Evolutionary conservation across 805 yeast species (phyloP).

Genomic region (Suhomyces pyralidae): DNA sequence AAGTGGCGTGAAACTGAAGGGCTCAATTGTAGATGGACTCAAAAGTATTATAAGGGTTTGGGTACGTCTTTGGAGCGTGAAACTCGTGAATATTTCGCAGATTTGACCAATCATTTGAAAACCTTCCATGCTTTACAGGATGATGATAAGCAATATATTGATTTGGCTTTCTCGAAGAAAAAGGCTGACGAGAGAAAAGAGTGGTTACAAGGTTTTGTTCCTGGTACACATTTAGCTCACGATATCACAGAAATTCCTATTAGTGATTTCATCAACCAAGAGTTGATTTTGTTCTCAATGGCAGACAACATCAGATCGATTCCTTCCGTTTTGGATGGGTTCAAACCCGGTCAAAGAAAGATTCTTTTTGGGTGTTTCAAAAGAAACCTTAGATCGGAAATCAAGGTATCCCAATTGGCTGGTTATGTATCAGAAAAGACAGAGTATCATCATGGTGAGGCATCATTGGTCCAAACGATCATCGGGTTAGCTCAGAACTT

Average conservation of each 20-base stretch:
- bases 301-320: constrained; percentile 95
- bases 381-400: constrained; percentile 69
- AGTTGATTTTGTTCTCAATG: constrained; percentile 89
- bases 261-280: constrained; percentile 91
- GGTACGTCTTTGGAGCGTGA: constrained; percentile 89
- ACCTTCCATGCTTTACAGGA: constrained; percentile 77
- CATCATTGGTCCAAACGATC: constrained; percentile 82
- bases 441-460: constrained; percentile 95
- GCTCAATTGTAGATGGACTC: constrained; percentile 71
- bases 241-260: constrained; percentile 75
- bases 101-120: constrained; percentile 82
- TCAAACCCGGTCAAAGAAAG: constrained; percentile 96
- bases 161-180: constrained; percentile 89
- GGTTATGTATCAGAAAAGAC: constrained; percentile 88
- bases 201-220: constrained; percentile 87
- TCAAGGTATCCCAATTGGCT: constrained; percentile 86
- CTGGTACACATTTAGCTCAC: constrained; percentile 91
- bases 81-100: constrained; percentile 83
- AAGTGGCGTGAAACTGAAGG: constrained; percentile 89
- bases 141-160: constrained; percentile 74
- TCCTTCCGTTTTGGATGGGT: constrained; percentile 91
- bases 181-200: constrained; percentile 97
- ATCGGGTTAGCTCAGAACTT: constrained; percentile 93
- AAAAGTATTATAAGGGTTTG: constrained; percentile 96
- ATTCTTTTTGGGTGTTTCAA: constrained; percentile 86